phyloP scores from a whole-genome alignment of 108 stramenopile species.

The Nitzschia putrida region DNA sequence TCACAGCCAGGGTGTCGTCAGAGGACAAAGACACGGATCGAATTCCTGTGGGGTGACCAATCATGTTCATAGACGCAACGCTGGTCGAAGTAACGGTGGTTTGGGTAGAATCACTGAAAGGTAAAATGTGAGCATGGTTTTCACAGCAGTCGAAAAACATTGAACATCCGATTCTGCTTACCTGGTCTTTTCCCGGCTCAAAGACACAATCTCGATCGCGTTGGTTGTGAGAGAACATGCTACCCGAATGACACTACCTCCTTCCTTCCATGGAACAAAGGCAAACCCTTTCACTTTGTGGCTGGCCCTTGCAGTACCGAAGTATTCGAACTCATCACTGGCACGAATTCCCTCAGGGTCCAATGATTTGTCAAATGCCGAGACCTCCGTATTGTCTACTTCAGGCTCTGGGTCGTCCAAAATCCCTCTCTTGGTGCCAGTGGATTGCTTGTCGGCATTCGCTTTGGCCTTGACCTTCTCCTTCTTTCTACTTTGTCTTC shows the following conservation, averaged over 20 bases:
- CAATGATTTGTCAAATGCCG: constrained; percentile 24
- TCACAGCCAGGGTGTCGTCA: constrained; percentile 88
- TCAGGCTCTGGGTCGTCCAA: constrained; percentile 69
- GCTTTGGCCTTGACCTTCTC: constrained; percentile 59
- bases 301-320: constrained; percentile 69
- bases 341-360: constrained; percentile 70
- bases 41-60: constrained; percentile 95
- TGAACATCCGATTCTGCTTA: too few relatives aligned
- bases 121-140: background rate
- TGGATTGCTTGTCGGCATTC: constrained; percentile 20
- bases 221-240: constrained; percentile 89
- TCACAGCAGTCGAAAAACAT: background rate
- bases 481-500: constrained; percentile 70
- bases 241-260: constrained; percentile 65
- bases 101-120: constrained; percentile 18
- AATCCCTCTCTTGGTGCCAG: constrained; percentile 68
- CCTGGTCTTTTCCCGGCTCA: constrained; percentile 35
- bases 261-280: constrained; percentile 61
- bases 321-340: constrained; percentile 91
- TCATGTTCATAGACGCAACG: constrained; percentile 74
- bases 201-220: constrained; percentile 82
- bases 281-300: constrained; percentile 85
- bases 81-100: constrained; percentile 20
- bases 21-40: constrained; percentile 86
- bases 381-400: constrained; percentile 25